Conservation (phyloP, 176 grass and related monocot genomes). For the Ensete ventricosum region DNA sequence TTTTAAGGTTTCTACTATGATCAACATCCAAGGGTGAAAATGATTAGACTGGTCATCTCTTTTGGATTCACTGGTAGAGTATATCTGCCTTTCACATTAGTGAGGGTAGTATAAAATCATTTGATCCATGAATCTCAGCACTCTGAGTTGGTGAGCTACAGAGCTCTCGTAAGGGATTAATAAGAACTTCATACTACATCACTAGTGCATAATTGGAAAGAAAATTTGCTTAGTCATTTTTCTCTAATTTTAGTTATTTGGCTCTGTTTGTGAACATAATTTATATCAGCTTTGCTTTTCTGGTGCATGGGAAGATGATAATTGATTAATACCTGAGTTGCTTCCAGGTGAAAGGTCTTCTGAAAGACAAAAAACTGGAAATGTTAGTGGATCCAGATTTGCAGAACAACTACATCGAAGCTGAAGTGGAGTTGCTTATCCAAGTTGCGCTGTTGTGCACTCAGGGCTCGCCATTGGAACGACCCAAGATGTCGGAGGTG, state of each 20-base stretch:
- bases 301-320: neutral
- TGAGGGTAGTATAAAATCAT: too few species aligned
- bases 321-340: neutral
- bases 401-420: neutral
- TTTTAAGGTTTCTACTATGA: too few species aligned
- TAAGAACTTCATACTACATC: too few species aligned
- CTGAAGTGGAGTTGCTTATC: constrained; percentile 3
- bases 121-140: too few species aligned
- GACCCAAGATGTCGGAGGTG: constrained; percentile 7
- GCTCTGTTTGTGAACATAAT: neutral
- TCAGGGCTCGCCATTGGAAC: neutral
- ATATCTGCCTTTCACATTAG: too few species aligned
- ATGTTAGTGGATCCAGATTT: constrained; percentile 7
- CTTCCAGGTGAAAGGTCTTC: constrained; percentile 6
- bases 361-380: neutral
- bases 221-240: neutral
- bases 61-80: too few species aligned
- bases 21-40: too few species aligned
- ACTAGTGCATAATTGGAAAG: neutral
- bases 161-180: too few species aligned
- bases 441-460: constrained; percentile 5
- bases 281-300: neutral
- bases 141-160: too few species aligned
- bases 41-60: too few species aligned
- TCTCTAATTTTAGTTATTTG: neutral